Evolutionary conservation across 2,329 filamentous ascomycete species (phyloP).

Genomic region (Neopestalotiopsis rosae): DNA sequence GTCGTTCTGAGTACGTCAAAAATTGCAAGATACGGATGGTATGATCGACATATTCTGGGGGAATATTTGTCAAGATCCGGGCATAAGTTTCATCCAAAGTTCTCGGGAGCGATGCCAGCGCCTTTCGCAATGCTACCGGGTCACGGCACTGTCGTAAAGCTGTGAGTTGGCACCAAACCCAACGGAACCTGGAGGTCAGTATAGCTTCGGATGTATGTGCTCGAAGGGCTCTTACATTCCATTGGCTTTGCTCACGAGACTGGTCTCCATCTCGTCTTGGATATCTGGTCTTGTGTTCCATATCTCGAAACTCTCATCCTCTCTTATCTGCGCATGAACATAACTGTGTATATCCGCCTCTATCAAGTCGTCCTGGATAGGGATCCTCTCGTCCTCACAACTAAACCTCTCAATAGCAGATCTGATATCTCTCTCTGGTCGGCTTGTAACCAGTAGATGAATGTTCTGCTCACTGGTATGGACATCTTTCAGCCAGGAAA

Average conservation of each 20-base stretch:
- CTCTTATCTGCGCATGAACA: slow-evolving; percentile 25
- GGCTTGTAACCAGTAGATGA: slow-evolving; percentile 29
- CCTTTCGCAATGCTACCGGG: not conserved
- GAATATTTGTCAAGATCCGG: slow-evolving; percentile 22
- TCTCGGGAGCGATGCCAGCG: slow-evolving; percentile 20
- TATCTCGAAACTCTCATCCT: slow-evolving; percentile 26
- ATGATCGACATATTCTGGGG: slow-evolving; percentile 2
- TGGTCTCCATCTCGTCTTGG: slow-evolving; percentile 28
- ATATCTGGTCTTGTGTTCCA: slow-evolving; percentile 29
- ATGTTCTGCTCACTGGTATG: no score
- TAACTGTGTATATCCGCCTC: slow-evolving; percentile 33
- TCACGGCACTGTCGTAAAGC: slow-evolving; percentile 25
- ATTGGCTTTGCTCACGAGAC: slow-evolving; percentile 29
- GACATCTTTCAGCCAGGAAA: slow-evolving; percentile 23
- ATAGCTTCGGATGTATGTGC: no score
- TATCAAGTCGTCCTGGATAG: slow-evolving; percentile 28
- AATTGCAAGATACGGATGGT: slow-evolving; percentile 25
- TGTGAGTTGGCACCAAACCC: slow-evolving; percentile 27
- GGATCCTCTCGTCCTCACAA: slow-evolving; percentile 23
- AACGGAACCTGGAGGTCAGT: slow-evolving; percentile 26
- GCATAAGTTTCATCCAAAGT: slow-evolving; percentile 27
- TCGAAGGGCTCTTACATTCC: slow-evolving; percentile 33
- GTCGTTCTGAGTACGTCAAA: slow-evolving; percentile 30
- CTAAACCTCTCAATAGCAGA: slow-evolving; percentile 14
- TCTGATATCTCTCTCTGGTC: slow-evolving; percentile 31